Conservation (phyloP, 1,284 basidiomycete genomes). For the Microbotryum intermedium region DNA sequence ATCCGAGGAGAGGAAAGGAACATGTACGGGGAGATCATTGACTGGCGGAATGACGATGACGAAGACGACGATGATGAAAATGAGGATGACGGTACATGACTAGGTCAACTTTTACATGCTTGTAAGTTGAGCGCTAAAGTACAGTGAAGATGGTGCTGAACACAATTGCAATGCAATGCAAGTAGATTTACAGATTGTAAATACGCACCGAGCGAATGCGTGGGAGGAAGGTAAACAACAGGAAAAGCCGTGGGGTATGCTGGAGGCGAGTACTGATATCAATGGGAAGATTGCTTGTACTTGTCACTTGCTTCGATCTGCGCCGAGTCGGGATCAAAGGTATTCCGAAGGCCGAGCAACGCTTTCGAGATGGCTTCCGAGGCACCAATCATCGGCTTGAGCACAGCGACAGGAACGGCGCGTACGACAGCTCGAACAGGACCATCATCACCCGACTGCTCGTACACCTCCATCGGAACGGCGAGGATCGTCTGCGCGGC, state of each 20-base stretch:
- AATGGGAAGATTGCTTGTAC: slow-evolving; percentile 20
- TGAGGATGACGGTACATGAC: too few relatives aligned
- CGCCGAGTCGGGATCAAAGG: slow-evolving; percentile 34
- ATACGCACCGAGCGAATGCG: too few relatives aligned
- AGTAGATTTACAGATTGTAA: too few relatives aligned
- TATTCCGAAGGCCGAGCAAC: slow-evolving; percentile 80
- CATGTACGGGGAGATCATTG: slow-evolving; percentile 48
- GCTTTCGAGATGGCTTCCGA: slow-evolving; percentile 94
- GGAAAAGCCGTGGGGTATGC: not conserved
- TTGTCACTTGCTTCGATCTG: slow-evolving; percentile 27
- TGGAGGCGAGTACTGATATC: not conserved
- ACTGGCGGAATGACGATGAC: not conserved
- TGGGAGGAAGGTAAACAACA: too few relatives aligned
- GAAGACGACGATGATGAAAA: too few relatives aligned
- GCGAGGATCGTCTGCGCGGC: slow-evolving; percentile 97
- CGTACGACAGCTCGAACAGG: slow-evolving; percentile 84
- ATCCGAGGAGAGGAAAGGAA: slow-evolving; percentile 75
- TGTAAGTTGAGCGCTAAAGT: too few relatives aligned
- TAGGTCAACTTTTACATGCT: too few relatives aligned
- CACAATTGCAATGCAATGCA: too few relatives aligned
- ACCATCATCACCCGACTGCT: slow-evolving; percentile 81
- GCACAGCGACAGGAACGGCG: slow-evolving; percentile 90
- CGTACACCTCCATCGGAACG: slow-evolving; percentile 98
- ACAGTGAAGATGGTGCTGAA: too few relatives aligned
- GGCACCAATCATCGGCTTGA: slow-evolving; percentile 94